Conservation (phyloP, 495 filamentous ascomycete species). For the Amniculicola lignicola region DNA sequence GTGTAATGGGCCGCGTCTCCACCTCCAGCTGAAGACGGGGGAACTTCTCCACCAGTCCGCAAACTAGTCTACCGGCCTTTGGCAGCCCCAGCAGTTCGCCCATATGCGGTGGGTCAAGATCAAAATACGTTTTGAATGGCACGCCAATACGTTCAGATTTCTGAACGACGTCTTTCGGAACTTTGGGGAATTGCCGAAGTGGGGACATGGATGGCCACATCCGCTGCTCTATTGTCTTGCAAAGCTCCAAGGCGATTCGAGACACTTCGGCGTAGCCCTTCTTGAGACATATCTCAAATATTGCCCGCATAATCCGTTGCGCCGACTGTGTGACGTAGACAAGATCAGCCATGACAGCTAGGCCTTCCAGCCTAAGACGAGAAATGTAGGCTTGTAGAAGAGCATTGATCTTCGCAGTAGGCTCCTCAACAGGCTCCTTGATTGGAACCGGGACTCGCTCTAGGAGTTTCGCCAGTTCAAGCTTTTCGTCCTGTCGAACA, state of each 20-base stretch:
- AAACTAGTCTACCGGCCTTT: constrained; percentile 82
- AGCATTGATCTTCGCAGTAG: constrained; percentile 99
- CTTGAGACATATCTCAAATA: constrained; percentile 94
- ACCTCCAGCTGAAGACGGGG: constrained; percentile 88
- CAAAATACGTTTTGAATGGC: constrained; percentile 89
- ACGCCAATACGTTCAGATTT: constrained; percentile 95
- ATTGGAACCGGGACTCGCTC: constrained; percentile 90
- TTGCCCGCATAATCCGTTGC: constrained; percentile 88
- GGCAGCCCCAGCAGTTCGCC: constrained; percentile 90
- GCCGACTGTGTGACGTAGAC: constrained; percentile 98
- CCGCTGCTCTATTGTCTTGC: constrained; percentile 98
- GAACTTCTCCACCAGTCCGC: constrained; percentile 84
- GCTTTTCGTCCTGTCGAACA: constrained; percentile 93
- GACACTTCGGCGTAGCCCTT: constrained; percentile 95
- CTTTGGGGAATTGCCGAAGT: constrained; percentile 75
- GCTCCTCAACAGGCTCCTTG: constrained; percentile 95
- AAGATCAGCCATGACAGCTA: constrained; percentile 97
- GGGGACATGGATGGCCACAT: constrained; percentile 99
- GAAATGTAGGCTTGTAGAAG: constrained; percentile 96
- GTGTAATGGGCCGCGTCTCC: constrained; percentile 88
- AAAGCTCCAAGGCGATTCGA: constrained; percentile 87
- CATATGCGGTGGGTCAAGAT: constrained; percentile 95
- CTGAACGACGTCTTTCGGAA: constrained; percentile 77
- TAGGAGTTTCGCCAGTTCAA: constrained; percentile 90
- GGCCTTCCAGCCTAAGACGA: constrained; percentile 84